Conservation (phyloP, 1,139 yeast species). For the Meyerozyma smithsonii region DNA sequence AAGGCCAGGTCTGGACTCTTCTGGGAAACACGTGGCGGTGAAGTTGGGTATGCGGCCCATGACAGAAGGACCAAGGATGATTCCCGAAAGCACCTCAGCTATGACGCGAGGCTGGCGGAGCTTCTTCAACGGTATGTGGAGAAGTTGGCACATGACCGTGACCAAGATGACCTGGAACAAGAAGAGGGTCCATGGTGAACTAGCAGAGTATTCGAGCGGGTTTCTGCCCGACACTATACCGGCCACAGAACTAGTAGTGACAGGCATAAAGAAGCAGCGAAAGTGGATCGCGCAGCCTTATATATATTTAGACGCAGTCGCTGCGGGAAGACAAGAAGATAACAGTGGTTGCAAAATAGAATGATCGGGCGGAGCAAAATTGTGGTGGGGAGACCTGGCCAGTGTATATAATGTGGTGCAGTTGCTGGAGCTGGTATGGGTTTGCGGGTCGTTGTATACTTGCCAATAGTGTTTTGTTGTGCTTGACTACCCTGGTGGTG, state of each 20-base stretch:
- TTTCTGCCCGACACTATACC: slow-evolving; percentile 70
- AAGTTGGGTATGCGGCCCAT: slow-evolving; percentile 68
- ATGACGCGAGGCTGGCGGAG: slow-evolving; percentile 73
- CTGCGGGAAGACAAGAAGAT: too few relatives aligned
- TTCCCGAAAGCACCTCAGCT: slow-evolving; percentile 74
- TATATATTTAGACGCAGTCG: too few relatives aligned
- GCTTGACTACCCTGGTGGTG: too few relatives aligned
- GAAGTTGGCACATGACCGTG: slow-evolving; percentile 46
- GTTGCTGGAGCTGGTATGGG: too few relatives aligned
- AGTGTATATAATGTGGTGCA: too few relatives aligned
- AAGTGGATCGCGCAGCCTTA: too few relatives aligned
- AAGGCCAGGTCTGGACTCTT: slow-evolving; percentile 55
- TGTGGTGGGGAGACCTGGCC: too few relatives aligned
- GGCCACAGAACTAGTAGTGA: slow-evolving; percentile 36
- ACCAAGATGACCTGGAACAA: slow-evolving; percentile 58
- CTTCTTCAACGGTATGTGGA: slow-evolving; percentile 55
- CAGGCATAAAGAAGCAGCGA: too few relatives aligned
- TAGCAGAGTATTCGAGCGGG: slow-evolving; percentile 55
- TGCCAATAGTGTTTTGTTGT: too few relatives aligned
- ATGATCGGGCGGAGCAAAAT: too few relatives aligned
- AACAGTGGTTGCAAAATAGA: too few relatives aligned
- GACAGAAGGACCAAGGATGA: slow-evolving; percentile 64
- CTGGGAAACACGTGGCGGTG: slow-evolving; percentile 59
- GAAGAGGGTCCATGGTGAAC: slow-evolving; percentile 57
- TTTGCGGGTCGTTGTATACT: too few relatives aligned